Evolutionary conservation across 345 rosid species (phyloP), one percentile per base, ranked within the genome.

Genomic region (Bruguiera sexangula): DNA sequence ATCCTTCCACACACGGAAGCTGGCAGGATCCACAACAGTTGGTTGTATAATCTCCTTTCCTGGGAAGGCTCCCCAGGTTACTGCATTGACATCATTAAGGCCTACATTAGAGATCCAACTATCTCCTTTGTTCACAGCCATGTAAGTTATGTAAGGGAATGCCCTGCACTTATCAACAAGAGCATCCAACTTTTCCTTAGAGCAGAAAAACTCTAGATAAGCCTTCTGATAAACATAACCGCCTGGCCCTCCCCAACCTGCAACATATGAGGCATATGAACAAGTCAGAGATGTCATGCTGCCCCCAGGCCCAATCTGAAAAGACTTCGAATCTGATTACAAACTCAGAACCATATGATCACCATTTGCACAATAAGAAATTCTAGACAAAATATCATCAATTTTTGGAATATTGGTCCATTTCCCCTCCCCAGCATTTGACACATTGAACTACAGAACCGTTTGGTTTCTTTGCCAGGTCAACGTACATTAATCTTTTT

Each of bases 161-260:
- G 83, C 70, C 80, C 88, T 89, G 90, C 91, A 79, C 75, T 87
- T 90, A 50, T 85, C 85, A 60, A 92, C 84, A 56, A 92, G 77
- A 31, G 80, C 70, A 66, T 82, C 80, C 71, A 92, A 37, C 79
- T 90, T 92, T 32, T 85, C 90, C 75, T 54, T 80, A 29, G 97
- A 84, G 82, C 99, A 95, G 90, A 95, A 95, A 71, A 95, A 90
- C 83, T 95, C 99, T 66, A 95, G 73, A 66, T 90, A 92, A 63
- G 99, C 96, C 82, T 95, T 95, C 84, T 95, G 98, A 81, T 92
- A 92, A 26, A 95, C 91, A 72, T 87, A 89, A 1, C 99, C 99
- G 29, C 99, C 96, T 57, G 94, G 88, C 8, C 96, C 94, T 37
- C 99, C 99, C 99, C 99, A 95, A 76, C 99, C 99, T 92, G 86